phyloP scores from a whole-genome alignment of 148 eudicot species.

The Linanthus parryae region DNA sequence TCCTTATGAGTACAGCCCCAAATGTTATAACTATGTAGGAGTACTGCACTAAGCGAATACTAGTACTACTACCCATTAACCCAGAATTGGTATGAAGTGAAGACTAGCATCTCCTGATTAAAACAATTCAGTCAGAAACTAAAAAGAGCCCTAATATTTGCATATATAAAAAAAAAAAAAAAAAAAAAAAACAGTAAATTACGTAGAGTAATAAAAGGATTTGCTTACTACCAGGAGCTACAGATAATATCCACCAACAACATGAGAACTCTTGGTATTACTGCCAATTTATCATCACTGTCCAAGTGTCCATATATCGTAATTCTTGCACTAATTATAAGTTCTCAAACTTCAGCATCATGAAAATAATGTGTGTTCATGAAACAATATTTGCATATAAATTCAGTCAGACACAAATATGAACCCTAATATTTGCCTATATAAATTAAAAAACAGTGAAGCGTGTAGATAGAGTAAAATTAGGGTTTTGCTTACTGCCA shows the following conservation, averaged over 20 bases:
- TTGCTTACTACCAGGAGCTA: too few relatives aligned
- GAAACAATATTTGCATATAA: not conserved
- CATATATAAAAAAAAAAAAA: not conserved
- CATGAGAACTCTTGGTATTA: not conserved
- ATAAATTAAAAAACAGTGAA: not conserved
- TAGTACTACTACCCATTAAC: too few relatives aligned
- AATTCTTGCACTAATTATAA: too few relatives aligned
- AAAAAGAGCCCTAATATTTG: not conserved
- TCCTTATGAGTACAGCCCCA: too few relatives aligned
- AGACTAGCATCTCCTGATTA: too few relatives aligned
- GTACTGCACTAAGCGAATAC: too few relatives aligned
- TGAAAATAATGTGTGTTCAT: not conserved
- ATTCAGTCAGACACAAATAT: not conserved
- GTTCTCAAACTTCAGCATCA: not conserved
- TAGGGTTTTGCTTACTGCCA: conserved; percentile 21
- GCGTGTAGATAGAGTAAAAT: not conserved
- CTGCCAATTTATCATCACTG: not conserved
- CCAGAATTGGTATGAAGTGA: too few relatives aligned
- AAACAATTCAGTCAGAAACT: not conserved
- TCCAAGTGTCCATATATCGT: not conserved
- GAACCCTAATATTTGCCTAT: not conserved
- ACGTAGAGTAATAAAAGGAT: not conserved
- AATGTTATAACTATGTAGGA: too few relatives aligned
- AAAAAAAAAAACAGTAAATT: not conserved
- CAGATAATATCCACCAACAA: not conserved